Evolutionary conservation across 2,329 filamentous ascomycete genomes (phyloP).

Genomic region (Colletotrichum liaoningense): DNA sequence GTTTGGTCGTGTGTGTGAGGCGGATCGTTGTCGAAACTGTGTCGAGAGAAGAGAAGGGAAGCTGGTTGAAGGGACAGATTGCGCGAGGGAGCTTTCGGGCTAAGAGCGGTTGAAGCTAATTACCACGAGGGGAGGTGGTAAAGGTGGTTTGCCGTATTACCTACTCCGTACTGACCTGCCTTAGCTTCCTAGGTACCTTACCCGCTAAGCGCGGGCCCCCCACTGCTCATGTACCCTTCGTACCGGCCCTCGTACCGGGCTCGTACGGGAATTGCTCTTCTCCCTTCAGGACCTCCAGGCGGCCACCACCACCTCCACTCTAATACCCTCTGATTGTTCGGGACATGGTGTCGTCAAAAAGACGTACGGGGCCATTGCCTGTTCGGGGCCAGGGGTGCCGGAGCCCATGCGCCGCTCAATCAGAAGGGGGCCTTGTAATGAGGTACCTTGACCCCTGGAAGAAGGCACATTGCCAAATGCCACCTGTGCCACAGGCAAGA

Average conservation of each 20-base stretch:
- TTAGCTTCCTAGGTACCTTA: neutral
- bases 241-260: too few species aligned
- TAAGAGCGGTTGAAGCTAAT: slow-evolving; percentile 19
- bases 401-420: slow-evolving; percentile 3
- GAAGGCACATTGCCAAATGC: neutral
- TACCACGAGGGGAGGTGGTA: slow-evolving; percentile 3
- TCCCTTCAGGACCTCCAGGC: slow-evolving; percentile 16
- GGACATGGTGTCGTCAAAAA: slow-evolving; percentile 40
- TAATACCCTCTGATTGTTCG: neutral
- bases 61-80: slow-evolving; percentile 36
- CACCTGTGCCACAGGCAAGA: slow-evolving; percentile 22
- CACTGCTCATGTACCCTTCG: too few species aligned
- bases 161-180: neutral
- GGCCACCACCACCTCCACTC: neutral
- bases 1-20: slow-evolving; percentile 6
- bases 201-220: neutral
- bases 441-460: neutral
- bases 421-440: neutral
- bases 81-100: slow-evolving; percentile 25
- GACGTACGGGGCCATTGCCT: slow-evolving; percentile 25
- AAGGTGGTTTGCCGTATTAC: slow-evolving; percentile 1
- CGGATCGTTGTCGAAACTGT: slow-evolving; percentile 10
- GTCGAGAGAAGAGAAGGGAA: slow-evolving; percentile 36
- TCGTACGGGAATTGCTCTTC: slow-evolving; percentile 19
- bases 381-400: slow-evolving; percentile 21